These are phyloP conservation scores for Alternaria rosae DNA, from an alignment of 2,329 filamentous ascomycete genomes.

Conservation along the genomic window DNA sequence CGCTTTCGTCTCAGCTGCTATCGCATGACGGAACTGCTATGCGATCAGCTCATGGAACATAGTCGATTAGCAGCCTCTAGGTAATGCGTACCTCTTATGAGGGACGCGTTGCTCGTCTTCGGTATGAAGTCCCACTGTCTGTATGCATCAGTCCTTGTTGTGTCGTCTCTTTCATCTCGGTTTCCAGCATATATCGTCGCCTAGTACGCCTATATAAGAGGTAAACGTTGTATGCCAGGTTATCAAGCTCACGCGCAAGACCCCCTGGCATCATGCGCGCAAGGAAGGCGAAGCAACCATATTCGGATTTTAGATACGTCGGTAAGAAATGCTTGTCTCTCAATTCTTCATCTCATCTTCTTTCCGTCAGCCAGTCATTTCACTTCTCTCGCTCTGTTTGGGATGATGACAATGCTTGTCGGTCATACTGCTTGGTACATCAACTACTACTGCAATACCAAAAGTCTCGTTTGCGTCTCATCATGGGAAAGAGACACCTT, in stretches of 20 bases:
- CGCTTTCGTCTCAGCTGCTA: neutral
- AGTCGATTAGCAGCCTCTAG: neutral
- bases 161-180: fast-evolving
- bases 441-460: slow-evolving; percentile 4
- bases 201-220: neutral
- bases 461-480: neutral
- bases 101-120: neutral
- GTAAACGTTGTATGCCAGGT: no score
- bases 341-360: neutral
- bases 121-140: neutral
- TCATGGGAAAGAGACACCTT: slow-evolving; percentile 11
- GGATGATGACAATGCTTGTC: slow-evolving; percentile 8
- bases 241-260: neutral
- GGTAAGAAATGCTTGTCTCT: neutral
- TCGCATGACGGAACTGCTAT: neutral
- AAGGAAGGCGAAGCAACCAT: neutral
- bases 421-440: slow-evolving; percentile 16
- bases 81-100: neutral
- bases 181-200: neutral
- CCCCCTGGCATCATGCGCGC: neutral
- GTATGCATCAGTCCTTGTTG: neutral
- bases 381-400: slow-evolving; percentile 20
- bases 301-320: neutral
- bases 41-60: neutral
- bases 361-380: slow-evolving; percentile 13